Percentiles rank a stretch among this genome's conserved stretches.
Evolutionary conservation across 2,329 filamentous ascomycete genomes (phyloP).

Genomic region (Botrytis cinerea): DNA sequence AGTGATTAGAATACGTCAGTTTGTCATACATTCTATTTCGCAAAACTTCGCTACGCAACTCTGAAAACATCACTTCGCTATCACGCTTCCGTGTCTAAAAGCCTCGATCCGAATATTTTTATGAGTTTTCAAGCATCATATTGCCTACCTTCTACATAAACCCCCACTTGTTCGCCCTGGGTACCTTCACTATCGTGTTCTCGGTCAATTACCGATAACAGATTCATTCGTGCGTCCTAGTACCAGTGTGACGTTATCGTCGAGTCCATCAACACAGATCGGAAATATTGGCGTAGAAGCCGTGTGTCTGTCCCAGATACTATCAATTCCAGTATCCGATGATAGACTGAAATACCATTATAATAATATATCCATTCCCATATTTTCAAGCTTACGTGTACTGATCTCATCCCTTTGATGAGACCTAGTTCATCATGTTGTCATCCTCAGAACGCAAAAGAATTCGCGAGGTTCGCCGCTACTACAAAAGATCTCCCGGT

Average conservation of each 20-base stretch:
- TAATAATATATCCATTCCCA: background rate
- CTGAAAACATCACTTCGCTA: background rate
- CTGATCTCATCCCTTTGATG: background rate
- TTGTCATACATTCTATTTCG: background rate
- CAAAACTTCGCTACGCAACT: background rate
- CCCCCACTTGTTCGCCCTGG: background rate
- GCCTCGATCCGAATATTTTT: background rate
- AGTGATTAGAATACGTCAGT: conserved; percentile 11
- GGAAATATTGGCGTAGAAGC: conserved; percentile 1
- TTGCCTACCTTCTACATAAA: background rate
- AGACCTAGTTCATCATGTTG: conserved; percentile 11
- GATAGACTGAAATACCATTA: conserved; percentile 4
- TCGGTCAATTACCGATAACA: conserved; percentile 7
- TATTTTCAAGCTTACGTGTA: background rate
- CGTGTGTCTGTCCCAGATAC: background rate
- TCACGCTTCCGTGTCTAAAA: conserved; percentile 11
- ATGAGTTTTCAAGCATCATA: background rate
- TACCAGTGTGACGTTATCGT: background rate
- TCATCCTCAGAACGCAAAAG: conserved; percentile 17
- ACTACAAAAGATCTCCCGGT: conserved; percentile 19
- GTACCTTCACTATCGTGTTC: background rate
- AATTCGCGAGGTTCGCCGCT: conserved; percentile 23
- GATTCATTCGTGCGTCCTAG: conserved; percentile 3
- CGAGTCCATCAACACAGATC: conserved; percentile 1
- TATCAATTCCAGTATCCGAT: background rate